Percentiles rank a stretch among this genome's conserved stretches.
phyloP scores from a whole-genome alignment of 1,284 basidiomycete genomes.

The Ustilago bromivora region DNA sequence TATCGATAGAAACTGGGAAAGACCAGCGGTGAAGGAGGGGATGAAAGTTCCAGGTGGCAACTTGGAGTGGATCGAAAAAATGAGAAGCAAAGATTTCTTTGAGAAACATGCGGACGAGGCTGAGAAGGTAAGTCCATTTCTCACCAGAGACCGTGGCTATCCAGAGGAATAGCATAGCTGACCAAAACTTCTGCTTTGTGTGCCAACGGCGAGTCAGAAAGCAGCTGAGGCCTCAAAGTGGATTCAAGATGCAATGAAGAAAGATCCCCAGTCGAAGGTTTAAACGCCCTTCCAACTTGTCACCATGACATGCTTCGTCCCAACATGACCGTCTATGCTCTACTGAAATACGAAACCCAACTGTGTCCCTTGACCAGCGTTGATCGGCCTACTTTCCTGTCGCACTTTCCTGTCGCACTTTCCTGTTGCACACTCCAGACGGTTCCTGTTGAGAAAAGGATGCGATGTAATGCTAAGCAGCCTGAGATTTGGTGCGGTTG shows the following conservation, averaged over 20 bases:
- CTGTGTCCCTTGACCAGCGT: too few relatives aligned
- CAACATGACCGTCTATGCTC: too few relatives aligned
- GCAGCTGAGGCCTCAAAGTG: conserved; percentile 32
- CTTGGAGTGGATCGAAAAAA: conserved; percentile 41
- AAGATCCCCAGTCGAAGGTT: conserved; percentile 42
- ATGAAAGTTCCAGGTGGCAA: conserved; percentile 42
- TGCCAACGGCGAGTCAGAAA: conserved; percentile 5
- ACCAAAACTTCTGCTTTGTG: background rate
- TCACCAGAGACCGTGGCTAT: background rate
- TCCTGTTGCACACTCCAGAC: too few relatives aligned
- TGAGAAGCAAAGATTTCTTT: conserved; percentile 34
- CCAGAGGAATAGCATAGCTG: background rate
- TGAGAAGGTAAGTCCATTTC: conserved; percentile 4
- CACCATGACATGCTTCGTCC: background rate
- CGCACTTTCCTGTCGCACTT: too few relatives aligned
- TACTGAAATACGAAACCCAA: too few relatives aligned
- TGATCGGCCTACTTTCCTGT: too few relatives aligned
- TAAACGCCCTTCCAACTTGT: background rate
- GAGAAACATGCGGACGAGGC: conserved; percentile 24
- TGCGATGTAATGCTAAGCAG: background rate
- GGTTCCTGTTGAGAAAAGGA: too few relatives aligned
- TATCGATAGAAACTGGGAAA: conserved; percentile 39
- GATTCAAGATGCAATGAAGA: conserved; percentile 54
- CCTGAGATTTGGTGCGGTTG: background rate
- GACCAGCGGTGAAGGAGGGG: conserved; percentile 29